Conservation (phyloP, 345 rosid species). For the Clausena lansium region DNA sequence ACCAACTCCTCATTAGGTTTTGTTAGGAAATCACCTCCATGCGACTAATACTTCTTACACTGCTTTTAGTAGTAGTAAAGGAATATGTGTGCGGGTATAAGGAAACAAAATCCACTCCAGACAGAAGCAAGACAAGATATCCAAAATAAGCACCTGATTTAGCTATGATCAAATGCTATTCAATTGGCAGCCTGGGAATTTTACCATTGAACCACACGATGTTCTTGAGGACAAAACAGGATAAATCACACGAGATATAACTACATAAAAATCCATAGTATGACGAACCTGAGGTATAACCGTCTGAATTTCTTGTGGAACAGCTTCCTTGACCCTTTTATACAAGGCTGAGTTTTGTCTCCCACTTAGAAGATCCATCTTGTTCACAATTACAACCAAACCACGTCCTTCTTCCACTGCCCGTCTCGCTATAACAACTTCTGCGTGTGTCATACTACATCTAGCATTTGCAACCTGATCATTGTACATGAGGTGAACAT, state of each 20-base stretch:
- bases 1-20: no score
- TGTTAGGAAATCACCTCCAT: no score
- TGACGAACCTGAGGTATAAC: slow-evolving; percentile 84
- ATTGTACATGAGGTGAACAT: slow-evolving; percentile 7
- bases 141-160: background rate
- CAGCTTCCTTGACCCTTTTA: slow-evolving; percentile 81
- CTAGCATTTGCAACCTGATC: slow-evolving; percentile 64
- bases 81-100: no score
- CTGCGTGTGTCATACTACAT: slow-evolving; percentile 91
- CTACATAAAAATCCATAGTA: background rate
- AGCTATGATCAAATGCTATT: background rate
- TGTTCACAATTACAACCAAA: slow-evolving; percentile 80
- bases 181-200: no score
- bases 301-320: slow-evolving; percentile 89
- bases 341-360: slow-evolving; percentile 43
- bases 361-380: slow-evolving; percentile 89
- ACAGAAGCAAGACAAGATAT: background rate
- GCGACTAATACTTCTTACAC: no score
- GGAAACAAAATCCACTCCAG: background rate
- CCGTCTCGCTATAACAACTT: slow-evolving; percentile 90
- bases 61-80: no score
- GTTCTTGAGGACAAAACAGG: no score
- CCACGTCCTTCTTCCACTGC: slow-evolving; percentile 99
- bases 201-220: no score
- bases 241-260: no score